These are phyloP conservation scores for Capsella rubella DNA, from an alignment of 441 rosid species.

Conservation along the genomic window DNA sequence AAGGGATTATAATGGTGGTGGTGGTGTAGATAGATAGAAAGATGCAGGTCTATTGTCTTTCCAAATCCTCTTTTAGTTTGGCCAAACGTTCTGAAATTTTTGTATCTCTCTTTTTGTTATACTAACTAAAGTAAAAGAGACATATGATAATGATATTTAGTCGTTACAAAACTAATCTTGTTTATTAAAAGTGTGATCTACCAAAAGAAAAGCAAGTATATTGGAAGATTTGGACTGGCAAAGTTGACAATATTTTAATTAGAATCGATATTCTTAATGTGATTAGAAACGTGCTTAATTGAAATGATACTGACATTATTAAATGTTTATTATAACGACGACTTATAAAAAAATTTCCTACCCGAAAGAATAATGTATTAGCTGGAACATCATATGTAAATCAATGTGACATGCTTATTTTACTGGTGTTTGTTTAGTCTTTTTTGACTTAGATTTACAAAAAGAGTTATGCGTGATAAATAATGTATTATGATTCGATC, in stretches of 20 bases:
- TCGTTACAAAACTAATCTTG: not conserved
- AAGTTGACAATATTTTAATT: conserved; percentile 1
- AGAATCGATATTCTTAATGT: not conserved
- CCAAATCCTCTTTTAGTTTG: conserved; percentile 11
- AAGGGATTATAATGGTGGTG: not conserved
- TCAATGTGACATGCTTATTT: too few relatives aligned
- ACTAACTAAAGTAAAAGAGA: not conserved
- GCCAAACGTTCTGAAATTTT: not conserved
- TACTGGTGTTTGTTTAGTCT: too few relatives aligned
- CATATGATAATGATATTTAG: not conserved
- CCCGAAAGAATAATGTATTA: not conserved
- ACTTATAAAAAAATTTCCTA: not conserved
- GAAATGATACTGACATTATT: conserved; percentile 6
- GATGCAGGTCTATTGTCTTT: conserved; percentile 9
- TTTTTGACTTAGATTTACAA: too few relatives aligned
- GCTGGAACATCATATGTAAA: conserved; percentile 6
- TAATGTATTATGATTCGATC: too few relatives aligned
- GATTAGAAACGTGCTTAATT: conserved; percentile 22
- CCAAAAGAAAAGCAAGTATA: not conserved
- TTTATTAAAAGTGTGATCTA: not conserved
- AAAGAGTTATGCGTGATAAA: too few relatives aligned
- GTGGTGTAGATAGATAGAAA: not conserved
- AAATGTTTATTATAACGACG: conserved; percentile 10
- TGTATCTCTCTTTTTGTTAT: not conserved
- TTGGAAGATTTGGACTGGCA: not conserved